These are phyloP conservation scores for Didymella pinodella DNA, from an alignment of 2,329 filamentous ascomycete species.

Conservation along the genomic window DNA sequence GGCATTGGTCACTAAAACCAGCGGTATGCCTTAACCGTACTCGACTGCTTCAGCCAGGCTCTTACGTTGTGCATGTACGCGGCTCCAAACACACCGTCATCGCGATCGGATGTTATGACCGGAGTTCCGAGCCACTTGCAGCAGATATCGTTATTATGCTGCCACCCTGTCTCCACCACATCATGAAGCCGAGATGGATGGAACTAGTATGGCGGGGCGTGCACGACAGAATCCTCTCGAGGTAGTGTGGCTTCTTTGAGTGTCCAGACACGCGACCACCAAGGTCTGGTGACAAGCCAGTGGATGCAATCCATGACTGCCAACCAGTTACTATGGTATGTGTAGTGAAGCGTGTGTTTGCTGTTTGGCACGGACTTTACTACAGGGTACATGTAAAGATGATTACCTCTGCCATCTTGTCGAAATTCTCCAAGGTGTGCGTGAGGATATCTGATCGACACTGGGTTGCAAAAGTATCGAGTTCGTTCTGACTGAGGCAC, in stretches of 20 bases:
- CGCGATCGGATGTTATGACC: background rate
- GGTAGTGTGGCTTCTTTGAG: conserved; percentile 16
- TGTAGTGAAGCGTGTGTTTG: background rate
- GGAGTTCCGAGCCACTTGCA: background rate
- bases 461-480: background rate
- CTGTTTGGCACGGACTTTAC: background rate
- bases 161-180: conserved; percentile 5
- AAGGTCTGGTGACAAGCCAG: conserved; percentile 16
- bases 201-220: conserved; percentile 17
- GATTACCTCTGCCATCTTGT: background rate
- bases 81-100: background rate
- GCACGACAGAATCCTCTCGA: conserved; percentile 5
- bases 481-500: background rate
- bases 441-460: background rate
- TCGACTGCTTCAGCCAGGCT: background rate
- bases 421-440: background rate
- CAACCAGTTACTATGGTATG: conserved; percentile 1
- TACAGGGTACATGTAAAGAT: conserved; percentile 1
- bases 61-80: background rate
- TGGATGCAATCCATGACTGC: conserved; percentile 11
- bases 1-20: conserved; percentile 1
- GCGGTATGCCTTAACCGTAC: background rate
- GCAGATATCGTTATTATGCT: background rate
- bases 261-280: conserved; percentile 19
- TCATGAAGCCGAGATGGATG: conserved; percentile 8